These are phyloP conservation scores for Kwoniella heveanensis DNA, from an alignment of 768 basidiomycete genomes.

Conservation along the genomic window DNA sequence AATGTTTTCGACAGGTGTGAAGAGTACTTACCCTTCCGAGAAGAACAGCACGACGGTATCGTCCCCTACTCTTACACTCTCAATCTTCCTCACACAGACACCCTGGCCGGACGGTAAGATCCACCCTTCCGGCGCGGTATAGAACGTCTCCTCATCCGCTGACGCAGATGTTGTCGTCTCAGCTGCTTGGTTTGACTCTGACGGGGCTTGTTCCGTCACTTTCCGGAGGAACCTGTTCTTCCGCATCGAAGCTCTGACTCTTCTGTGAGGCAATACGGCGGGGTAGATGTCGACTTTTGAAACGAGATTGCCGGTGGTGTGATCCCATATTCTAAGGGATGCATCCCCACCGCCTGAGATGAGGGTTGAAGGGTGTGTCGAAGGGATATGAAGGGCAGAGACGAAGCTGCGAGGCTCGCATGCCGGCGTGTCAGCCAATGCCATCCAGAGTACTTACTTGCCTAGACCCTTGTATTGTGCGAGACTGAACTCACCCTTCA, in stretches of 20 bases:
- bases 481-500: slow-evolving; percentile 70
- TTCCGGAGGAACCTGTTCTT: slow-evolving; percentile 35
- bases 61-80: slow-evolving; percentile 30
- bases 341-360: slow-evolving; percentile 89
- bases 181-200: slow-evolving; percentile 34
- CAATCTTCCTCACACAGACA: slow-evolving; percentile 51
- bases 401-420: slow-evolving; percentile 65
- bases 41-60: slow-evolving; percentile 49
- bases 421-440: neutral
- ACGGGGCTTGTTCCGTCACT: slow-evolving; percentile 8
- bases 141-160: slow-evolving; percentile 32
- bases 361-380: slow-evolving; percentile 59
- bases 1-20: too few relatives aligned
- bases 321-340: slow-evolving; percentile 62
- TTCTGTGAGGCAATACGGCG: slow-evolving; percentile 57
- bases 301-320: slow-evolving; percentile 60
- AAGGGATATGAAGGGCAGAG: slow-evolving; percentile 72
- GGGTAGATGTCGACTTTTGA: slow-evolving; percentile 62
- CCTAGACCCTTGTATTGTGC: too few relatives aligned
- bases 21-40: slow-evolving; percentile 54
- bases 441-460: too few relatives aligned
- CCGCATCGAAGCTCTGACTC: slow-evolving; percentile 54
- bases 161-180: slow-evolving; percentile 2
- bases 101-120: slow-evolving; percentile 49
- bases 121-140: slow-evolving; percentile 44